Evolutionary conservation across 257 asterid species (phyloP), one percentile per base, ranked within the genome.

Genomic region (Gynochthodes officinalis): DNA sequence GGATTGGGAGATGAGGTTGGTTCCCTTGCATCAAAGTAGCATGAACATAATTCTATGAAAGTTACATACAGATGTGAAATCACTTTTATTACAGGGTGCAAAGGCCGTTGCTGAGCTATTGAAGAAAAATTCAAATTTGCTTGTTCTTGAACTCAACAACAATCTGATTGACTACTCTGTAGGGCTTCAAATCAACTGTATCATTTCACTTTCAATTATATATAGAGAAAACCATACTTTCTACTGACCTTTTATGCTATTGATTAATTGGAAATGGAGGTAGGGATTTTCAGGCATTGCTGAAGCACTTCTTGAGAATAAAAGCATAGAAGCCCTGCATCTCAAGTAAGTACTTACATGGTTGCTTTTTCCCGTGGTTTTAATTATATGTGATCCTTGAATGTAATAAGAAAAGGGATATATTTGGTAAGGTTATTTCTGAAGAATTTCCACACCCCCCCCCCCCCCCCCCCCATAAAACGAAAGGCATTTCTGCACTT

Each of bases 251-350:
- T 78, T 79, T 87, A 79, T 78, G 71, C 75, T 75, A 73, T 73
- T 67, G 43, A 80, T 72, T 70, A 74, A 84, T 88, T 86, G 87
- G 85, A 83, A 83, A 86, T 89, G 99, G 96, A 89, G 92, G 89
- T 90, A 95, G 99, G 99, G 99, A 85, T 90, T 92, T 84, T 90
- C 99, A 75, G 90, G 97, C 84, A 94, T 95, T 81, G 99, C 96
- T 76, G 99, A 82, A 83, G 96, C 95, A 33, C 84, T 95, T 76
- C 89, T 92, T 76, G 92, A 90, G 88, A 95, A 92, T 82, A 92
- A 77, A 80, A 87, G 75, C 61, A 57, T 95, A 43, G 88, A 86
- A 69, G 75, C 96, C 11, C 79, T 95, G 75, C 66, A 92, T 78
- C 97, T 94, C 83, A 94, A 87, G 99, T 94, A 69, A 75, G 85